These are phyloP conservation scores for Allium fistulosum DNA, from an alignment of 106 monocot genomes.

Conservation along the genomic window DNA sequence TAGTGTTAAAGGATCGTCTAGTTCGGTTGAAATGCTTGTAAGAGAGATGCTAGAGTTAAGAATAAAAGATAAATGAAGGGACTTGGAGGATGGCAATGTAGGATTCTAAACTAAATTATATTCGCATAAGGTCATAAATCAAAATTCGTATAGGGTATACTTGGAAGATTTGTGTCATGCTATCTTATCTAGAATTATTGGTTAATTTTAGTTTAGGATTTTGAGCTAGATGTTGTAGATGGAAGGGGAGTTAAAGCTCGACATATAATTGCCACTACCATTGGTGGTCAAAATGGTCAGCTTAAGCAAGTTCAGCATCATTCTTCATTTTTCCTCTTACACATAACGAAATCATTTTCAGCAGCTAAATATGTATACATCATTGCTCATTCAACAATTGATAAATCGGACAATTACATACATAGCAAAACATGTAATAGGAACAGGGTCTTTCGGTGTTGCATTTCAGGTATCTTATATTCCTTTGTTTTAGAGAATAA, in stretches of 20 bases:
- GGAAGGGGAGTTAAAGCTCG: conserved; percentile 18
- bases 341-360: background rate
- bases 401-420: conserved; percentile 27
- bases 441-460: conserved; percentile 41
- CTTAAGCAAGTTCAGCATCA: conserved; percentile 23
- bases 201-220: conserved; percentile 7
- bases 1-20: conserved; percentile 26
- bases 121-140: background rate
- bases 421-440: conserved; percentile 43
- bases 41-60: conserved; percentile 36
- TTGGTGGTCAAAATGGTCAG: conserved; percentile 29
- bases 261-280: conserved; percentile 32
- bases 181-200: no score
- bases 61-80: conserved; percentile 20
- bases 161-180: no score
- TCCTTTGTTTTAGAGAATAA: background rate
- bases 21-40: conserved; percentile 32
- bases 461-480: conserved; percentile 29
- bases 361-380: background rate
- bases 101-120: background rate
- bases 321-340: background rate
- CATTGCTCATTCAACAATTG: conserved; percentile 1
- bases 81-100: conserved; percentile 28
- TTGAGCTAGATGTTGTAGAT: conserved; percentile 20
- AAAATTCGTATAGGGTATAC: no score